Percentiles rank a stretch among this genome's conserved stretches.
Evolutionary conservation across 1,284 basidiomycete genomes (phyloP).

Genomic region (Rhodotorula mucilaginosa): DNA sequence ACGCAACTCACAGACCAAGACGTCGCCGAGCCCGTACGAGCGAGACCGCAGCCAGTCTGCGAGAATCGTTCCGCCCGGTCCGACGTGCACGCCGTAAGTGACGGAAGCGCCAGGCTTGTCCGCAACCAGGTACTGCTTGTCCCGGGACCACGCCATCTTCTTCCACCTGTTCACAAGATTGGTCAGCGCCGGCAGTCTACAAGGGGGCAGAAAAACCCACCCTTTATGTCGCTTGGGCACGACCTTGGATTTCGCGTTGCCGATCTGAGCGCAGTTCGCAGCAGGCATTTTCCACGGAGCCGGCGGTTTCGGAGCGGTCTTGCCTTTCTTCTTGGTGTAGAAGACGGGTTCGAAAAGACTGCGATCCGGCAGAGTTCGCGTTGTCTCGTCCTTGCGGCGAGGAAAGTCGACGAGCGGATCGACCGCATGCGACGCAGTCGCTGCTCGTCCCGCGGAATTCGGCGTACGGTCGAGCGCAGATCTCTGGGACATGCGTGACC

Average conservation of each 20-base stretch:
- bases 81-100: conserved; percentile 30
- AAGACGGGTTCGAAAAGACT: conserved; percentile 29
- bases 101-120: conserved; percentile 32
- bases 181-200: not conserved
- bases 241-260: conserved; percentile 18
- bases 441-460: accelerated
- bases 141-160: conserved; percentile 31
- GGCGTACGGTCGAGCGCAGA: not conserved
- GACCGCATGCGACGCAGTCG: not conserved
- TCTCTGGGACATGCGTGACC: not conserved
- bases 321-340: not conserved
- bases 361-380: conserved; percentile 13
- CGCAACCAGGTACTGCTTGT: conserved; percentile 37
- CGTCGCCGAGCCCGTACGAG: conserved; percentile 38
- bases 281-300: conserved; percentile 10
- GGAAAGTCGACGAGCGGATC: conserved; percentile 24
- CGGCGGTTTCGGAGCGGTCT: not conserved
- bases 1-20: conserved; percentile 26
- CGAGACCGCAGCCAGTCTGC: conserved; percentile 35
- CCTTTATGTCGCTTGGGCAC: conserved; percentile 18
- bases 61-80: conserved; percentile 25
- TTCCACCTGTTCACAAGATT: conserved; percentile 16
- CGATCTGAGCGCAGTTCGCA: conserved; percentile 27
- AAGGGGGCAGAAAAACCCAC: not conserved
- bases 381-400: conserved; percentile 7